Percentiles rank a stretch among this genome's conserved stretches.
Conservation (phyloP, 176 grass and related monocot genomes). For the bread wheat (Triticum aestivum) region DNA sequence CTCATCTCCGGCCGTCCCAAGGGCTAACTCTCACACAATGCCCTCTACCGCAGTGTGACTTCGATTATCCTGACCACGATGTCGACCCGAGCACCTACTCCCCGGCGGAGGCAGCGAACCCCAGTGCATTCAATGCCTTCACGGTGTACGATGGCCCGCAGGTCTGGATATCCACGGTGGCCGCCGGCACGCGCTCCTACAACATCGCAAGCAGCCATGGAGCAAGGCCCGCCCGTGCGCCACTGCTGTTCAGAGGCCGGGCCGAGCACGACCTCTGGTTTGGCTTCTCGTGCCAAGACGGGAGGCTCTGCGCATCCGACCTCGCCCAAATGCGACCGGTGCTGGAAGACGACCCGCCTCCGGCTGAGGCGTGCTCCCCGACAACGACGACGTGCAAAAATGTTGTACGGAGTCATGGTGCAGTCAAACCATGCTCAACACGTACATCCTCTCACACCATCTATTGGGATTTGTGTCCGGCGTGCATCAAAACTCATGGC, state of each 20-base stretch:
- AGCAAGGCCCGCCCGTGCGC: not conserved
- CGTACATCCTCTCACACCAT: too few relatives aligned
- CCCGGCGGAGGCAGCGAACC: not conserved
- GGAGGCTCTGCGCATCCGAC: not conserved
- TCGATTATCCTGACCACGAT: not conserved
- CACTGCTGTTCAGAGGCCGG: not conserved
- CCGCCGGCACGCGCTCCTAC: not conserved
- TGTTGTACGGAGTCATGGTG: too few relatives aligned
- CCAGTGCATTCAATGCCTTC: not conserved
- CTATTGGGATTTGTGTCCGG: too few relatives aligned
- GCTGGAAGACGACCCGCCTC: not conserved
- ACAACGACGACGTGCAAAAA: too few relatives aligned
- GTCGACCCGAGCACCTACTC: not conserved
- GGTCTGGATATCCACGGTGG: not conserved
- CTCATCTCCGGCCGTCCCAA: not conserved
- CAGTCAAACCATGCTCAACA: too few relatives aligned
- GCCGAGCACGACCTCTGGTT: slow-evolving; percentile 6
- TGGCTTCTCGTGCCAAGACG: not conserved
- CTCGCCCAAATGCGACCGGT: not conserved
- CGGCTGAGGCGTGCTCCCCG: too few relatives aligned
- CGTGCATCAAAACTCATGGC: too few relatives aligned
- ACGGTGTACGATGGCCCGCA: not conserved
- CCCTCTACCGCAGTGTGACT: not conserved
- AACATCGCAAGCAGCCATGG: not conserved
- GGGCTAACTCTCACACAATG: not conserved